Evolutionary conservation across 257 asterid genomes (phyloP).

Genomic region (Forsythia suspensa): DNA sequence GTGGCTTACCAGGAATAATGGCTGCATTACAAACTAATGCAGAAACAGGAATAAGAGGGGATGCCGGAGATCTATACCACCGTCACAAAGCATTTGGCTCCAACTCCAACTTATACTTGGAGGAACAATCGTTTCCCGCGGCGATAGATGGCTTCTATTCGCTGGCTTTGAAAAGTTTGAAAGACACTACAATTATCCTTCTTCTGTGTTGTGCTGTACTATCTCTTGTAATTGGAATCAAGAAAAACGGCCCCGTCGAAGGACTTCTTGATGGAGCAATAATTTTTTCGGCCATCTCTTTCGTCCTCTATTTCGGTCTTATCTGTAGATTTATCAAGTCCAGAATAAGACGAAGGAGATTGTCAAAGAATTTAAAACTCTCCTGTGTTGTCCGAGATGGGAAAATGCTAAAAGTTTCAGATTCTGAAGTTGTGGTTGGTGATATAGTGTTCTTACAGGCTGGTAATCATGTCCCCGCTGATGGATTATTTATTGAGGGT

Average conservation of each 20-base stretch:
- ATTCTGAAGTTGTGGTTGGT: slow-evolving; percentile 42
- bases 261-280: slow-evolving; percentile 27
- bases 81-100: slow-evolving; percentile 34
- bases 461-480: slow-evolving; percentile 45
- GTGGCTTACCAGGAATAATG: neutral
- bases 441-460: slow-evolving; percentile 33
- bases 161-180: slow-evolving; percentile 26
- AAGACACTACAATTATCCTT: slow-evolving; percentile 34
- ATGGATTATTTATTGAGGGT: slow-evolving; percentile 33
- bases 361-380: neutral
- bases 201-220: slow-evolving; percentile 40
- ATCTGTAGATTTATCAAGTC: slow-evolving; percentile 19
- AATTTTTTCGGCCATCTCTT: slow-evolving; percentile 20
- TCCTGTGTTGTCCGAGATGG: slow-evolving; percentile 31
- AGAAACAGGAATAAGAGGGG: slow-evolving; percentile 31
- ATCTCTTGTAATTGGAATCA: slow-evolving; percentile 32
- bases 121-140: neutral
- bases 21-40: slow-evolving; percentile 26
- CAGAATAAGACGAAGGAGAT: slow-evolving; percentile 14
- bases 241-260: slow-evolving; percentile 29
- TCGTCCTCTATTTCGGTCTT: slow-evolving; percentile 18
- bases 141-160: neutral
- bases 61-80: slow-evolving; percentile 22
- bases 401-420: slow-evolving; percentile 5
- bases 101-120: slow-evolving; percentile 15